Evolutionary conservation across 139 green algal genomes (phyloP), one percentile per base, ranked within the genome.

Genomic region (Pedinophyceae sp.): DNA sequence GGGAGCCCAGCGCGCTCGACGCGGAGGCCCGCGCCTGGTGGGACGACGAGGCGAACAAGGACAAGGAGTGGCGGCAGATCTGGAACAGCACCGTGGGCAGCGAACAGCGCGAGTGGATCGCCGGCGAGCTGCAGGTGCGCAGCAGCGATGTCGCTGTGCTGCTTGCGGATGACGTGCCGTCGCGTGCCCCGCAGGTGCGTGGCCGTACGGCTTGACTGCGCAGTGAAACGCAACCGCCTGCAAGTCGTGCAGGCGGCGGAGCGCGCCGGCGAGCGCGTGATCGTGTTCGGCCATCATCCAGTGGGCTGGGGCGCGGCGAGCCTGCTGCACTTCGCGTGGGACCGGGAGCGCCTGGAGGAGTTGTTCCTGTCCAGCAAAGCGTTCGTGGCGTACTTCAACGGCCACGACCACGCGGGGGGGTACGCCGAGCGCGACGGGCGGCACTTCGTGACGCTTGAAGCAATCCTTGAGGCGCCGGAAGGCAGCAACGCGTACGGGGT

Each of bases 321-420:
- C 0, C 2, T 47, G 4, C 73, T 70, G 0, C 76, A 84, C 51
- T 40, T 72, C 52, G 74, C 76, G 0, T 84, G 76, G 76, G 82
- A 82, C 38, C 62, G 54, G 55, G 23, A 27, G 2, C 30, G 66
- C 16, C 55, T 81, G 3, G 25, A 48, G 24, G 16, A 59, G 26
- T 52, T 60, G n/a, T 27, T 77, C 19, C 50, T 70, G 25, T 48
- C 40, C 1, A 65, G 49, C 7, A 22, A 34, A 2, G 48, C 52
- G 3, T 59, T 82, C 16, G 29, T 29, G n/a, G 48, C 77, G 0
- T 61, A 60, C 1, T 41, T 85, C 4, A 54, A 53, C 17, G 77
- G 77, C 0, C 77, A 86, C 52, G 74, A 86, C 54, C 77, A 86
- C 30, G 40, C 65, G 16, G 73, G 73, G 2, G 73, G 68, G 2